These are phyloP conservation scores for Pichia sp. DNA, from an alignment of 1,139 yeast genomes.

Conservation along the genomic window DNA sequence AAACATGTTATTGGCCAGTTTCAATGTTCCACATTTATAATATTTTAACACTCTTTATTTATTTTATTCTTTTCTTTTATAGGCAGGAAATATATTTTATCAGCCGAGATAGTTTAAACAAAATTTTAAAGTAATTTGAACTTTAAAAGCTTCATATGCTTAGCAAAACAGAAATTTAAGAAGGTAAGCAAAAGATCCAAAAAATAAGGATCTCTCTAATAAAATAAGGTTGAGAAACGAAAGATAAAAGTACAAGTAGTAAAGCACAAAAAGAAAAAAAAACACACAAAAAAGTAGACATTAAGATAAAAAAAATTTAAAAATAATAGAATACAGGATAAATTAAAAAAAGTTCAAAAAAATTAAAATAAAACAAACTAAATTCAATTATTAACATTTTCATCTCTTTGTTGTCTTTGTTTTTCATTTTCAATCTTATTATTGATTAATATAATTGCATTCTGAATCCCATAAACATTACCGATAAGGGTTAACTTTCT, in stretches of 20 bases:
- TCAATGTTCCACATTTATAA: slow-evolving; percentile 42
- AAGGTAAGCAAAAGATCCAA: too few relatives aligned
- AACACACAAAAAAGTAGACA: background rate
- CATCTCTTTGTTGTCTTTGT: slow-evolving; percentile 31
- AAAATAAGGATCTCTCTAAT: too few relatives aligned
- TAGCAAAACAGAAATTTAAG: too few relatives aligned
- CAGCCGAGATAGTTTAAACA: too few relatives aligned
- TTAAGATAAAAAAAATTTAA: background rate
- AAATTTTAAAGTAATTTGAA: too few relatives aligned
- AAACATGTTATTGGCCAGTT: slow-evolving; percentile 69
- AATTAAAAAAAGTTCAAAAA: background rate
- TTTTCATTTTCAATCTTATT: slow-evolving; percentile 66
- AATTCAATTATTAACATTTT: slow-evolving; percentile 1
- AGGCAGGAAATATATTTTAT: too few relatives aligned
- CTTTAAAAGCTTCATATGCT: too few relatives aligned
- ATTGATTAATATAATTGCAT: slow-evolving; percentile 72
- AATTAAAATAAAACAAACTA: background rate
- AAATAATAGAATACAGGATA: background rate
- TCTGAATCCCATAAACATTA: slow-evolving; percentile 59
- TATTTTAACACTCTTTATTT: background rate
- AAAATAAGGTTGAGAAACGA: background rate
- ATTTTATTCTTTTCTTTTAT: too few relatives aligned
- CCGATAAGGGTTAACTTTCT: slow-evolving; percentile 70
- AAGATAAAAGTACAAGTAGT: background rate
- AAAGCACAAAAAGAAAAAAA: background rate